A percentile compares a stretch with the other conserved stretches of the same genome.
Evolutionary conservation across 345 rosid genomes (phyloP).

Genomic region (Turnera subulata): DNA sequence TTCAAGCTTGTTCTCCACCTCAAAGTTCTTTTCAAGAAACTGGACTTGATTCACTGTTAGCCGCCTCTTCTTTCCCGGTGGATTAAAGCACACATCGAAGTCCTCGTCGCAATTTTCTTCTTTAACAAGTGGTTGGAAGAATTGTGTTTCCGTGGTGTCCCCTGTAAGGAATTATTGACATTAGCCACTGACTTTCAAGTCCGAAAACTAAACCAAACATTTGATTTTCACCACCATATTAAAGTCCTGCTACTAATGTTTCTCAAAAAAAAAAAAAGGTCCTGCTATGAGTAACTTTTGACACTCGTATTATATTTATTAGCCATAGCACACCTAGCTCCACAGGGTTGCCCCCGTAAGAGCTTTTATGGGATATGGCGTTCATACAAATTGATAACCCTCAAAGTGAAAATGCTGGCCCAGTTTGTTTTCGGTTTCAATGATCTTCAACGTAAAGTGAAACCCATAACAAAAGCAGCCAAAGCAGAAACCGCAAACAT

Average conservation of each 20-base stretch:
- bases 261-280: too few species aligned
- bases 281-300: not conserved
- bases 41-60: slow-evolving; percentile 50
- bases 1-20: slow-evolving; percentile 66
- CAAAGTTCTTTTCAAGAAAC: slow-evolving; percentile 66
- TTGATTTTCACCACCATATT: not conserved
- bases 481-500: too few species aligned
- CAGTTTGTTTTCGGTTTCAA: too few species aligned
- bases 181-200: slow-evolving; percentile 29
- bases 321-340: not conserved
- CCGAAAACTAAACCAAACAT: slow-evolving; percentile 1
- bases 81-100: slow-evolving; percentile 25
- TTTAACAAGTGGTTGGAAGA: slow-evolving; percentile 28
- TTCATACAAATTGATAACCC: too few species aligned
- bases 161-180: slow-evolving; percentile 25
- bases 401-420: too few species aligned
- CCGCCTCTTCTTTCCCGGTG: slow-evolving; percentile 56
- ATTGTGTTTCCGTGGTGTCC: slow-evolving; percentile 12
- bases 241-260: not conserved
- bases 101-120: slow-evolving; percentile 38
- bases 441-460: too few species aligned
- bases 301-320: not conserved
- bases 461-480: too few species aligned
- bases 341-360: too few species aligned
- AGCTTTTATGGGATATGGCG: too few species aligned